Evolutionary conservation across 768 basidiomycete genomes (phyloP), one percentile per base, ranked within the genome.

Genomic region (Amanita fuliginea): DNA sequence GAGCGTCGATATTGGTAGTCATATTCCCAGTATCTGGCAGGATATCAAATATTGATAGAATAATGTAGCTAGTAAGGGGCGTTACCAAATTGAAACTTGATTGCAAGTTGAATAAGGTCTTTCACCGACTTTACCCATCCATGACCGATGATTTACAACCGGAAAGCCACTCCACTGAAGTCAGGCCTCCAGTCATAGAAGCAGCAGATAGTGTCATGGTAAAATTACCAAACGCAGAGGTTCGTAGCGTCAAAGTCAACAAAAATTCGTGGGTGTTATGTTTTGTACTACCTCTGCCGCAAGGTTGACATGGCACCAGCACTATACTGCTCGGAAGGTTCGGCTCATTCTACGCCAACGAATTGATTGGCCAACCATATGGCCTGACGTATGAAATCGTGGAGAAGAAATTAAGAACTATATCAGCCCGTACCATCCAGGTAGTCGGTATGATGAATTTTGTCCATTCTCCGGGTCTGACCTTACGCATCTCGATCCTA

Each of bases 361-460:
- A 90, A 46, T 75, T 99, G 28, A 71, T 95, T 26, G 81, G 80
- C 21, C 78, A 90, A 52, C 83, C 83, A 1, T 97, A 86, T 61
- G 96, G 95, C 3, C 71, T 93, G 51, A 81, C 88, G 0, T 92
- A 94, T 64, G 92, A 97, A 62, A 85, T 98, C 49, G 62, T 70
- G 14, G 77, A 78, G 57, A 87, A 85, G 59, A 80, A 75, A 51
- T 74, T 92, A 55, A 76, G 67, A 49, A 68, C 78, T 26, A 57
- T 84, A 28, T 75, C 81, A 47, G 77, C 83, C 39, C 74, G 70
- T 46, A 77, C 76, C 8, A 64, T 89, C 59, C 77, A 84, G 59
- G 91, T 94, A 67, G 74, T 93, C 57, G 90, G 92, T 90, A 64
- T 57, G 81, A 62, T 43, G 40, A 52, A 32, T 10, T 43, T 39